Evolutionary conservation across 768 basidiomycete genomes (phyloP).

Genomic region (Clathrus columnatus): DNA sequence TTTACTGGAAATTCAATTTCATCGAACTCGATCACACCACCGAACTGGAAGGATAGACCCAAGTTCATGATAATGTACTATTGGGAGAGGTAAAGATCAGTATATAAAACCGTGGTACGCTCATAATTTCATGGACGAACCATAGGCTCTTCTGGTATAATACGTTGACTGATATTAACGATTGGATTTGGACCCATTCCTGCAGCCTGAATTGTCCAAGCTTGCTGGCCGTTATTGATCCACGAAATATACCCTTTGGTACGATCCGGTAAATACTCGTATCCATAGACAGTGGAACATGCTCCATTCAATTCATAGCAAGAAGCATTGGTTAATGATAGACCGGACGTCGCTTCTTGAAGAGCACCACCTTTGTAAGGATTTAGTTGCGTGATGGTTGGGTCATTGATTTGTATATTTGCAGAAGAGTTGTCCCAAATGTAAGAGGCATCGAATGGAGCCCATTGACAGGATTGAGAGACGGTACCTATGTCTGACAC

Average conservation of each 20-base stretch:
- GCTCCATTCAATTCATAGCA: conserved; percentile 53
- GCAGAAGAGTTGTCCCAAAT: conserved; percentile 55
- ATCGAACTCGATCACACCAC: conserved; percentile 52
- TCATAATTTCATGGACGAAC: conserved; percentile 35
- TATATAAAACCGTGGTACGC: conserved; percentile 33
- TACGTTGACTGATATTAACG: conserved; percentile 57
- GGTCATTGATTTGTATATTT: conserved; percentile 50
- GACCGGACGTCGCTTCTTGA: conserved; percentile 76
- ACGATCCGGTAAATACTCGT: conserved; percentile 75
- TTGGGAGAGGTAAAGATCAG: background rate
- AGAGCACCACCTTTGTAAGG: conserved; percentile 65
- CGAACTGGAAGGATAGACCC: conserved; percentile 80
- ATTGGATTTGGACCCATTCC: conserved; percentile 54
- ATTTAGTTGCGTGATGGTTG: conserved; percentile 45
- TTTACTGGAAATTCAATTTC: conserved; percentile 62
- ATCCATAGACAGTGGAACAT: conserved; percentile 66
- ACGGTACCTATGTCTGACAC: conserved; percentile 41
- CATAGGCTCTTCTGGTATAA: conserved; percentile 80
- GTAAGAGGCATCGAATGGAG: conserved; percentile 70
- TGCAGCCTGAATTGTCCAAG: conserved; percentile 61
- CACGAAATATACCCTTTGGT: conserved; percentile 75
- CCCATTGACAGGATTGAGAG: conserved; percentile 82
- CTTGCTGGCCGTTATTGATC: conserved; percentile 51
- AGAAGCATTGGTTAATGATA: conserved; percentile 59
- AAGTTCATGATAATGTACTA: conserved; percentile 82